Conservation (phyloP, 257 asterid species). For the Solanum rostratum region DNA sequence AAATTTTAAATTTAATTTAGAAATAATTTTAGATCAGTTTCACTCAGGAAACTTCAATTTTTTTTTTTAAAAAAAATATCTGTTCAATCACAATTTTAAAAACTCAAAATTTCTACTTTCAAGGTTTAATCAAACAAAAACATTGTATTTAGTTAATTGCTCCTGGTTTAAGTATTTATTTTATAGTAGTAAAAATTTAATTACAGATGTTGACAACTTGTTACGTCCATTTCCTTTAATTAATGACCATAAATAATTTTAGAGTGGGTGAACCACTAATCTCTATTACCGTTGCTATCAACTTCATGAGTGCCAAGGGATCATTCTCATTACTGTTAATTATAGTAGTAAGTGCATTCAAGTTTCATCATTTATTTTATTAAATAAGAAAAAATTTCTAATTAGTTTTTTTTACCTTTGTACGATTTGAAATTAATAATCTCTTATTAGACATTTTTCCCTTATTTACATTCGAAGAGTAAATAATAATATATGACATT, state of each 20-base stretch:
- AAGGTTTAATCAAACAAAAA: background rate
- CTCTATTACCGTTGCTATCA: slow-evolving; percentile 8
- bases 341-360: background rate
- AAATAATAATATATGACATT: too few relatives aligned
- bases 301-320: slow-evolving; percentile 5
- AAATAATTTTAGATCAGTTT: background rate
- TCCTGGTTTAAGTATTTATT: background rate
- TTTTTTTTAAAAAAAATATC: too few relatives aligned
- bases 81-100: background rate
- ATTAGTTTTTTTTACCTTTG: background rate
- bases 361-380: background rate
- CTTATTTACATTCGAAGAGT: background rate
- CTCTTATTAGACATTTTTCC: background rate
- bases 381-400: background rate
- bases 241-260: background rate
- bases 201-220: background rate
- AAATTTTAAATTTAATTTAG: background rate
- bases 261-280: slow-evolving; percentile 10
- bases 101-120: too few relatives aligned
- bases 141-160: background rate
- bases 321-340: background rate
- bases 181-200: background rate
- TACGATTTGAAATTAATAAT: background rate
- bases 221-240: background rate
- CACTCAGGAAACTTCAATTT: background rate